Conservation (phyloP, 805 yeast genomes). For the Sugiyamaella smithiae region DNA sequence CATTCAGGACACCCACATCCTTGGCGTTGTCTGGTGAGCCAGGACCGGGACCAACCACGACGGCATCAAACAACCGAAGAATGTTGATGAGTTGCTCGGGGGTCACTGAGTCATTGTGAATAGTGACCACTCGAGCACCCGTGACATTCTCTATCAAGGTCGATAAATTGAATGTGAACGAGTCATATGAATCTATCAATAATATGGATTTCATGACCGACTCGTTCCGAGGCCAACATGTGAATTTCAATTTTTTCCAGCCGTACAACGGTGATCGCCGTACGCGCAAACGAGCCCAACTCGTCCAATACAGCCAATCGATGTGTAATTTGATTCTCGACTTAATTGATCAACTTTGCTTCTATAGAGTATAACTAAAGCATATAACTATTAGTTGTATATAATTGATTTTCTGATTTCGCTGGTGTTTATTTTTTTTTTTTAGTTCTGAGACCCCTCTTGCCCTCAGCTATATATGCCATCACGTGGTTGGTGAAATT, state of each 20-base stretch:
- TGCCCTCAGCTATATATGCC: too few species aligned
- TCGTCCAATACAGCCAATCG: too few species aligned
- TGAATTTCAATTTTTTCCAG: neutral
- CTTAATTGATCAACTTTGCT: too few species aligned
- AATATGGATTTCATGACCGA: conserved; percentile 39
- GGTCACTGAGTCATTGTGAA: conserved; percentile 59
- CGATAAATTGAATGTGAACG: conserved; percentile 82
- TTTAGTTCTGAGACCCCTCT: too few species aligned
- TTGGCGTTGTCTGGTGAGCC: conserved; percentile 68
- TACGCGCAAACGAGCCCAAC: too few species aligned
- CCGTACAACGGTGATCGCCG: neutral
- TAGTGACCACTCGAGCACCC: conserved; percentile 48
- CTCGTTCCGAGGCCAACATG: too few species aligned
- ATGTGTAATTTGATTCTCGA: too few species aligned
- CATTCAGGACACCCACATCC: conserved; percentile 73
- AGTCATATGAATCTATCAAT: conserved; percentile 90
- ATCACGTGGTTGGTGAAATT: too few species aligned
- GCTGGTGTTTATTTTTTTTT: too few species aligned
- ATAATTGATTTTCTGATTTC: too few species aligned
- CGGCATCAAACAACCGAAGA: conserved; percentile 60
- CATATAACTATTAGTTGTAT: too few species aligned
- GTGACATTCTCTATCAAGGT: conserved; percentile 57
- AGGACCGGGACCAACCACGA: conserved; percentile 96
- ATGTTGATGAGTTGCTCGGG: conserved; percentile 38
- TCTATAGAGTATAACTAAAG: too few species aligned